Evolutionary conservation across 345 rosid genomes (phyloP), one percentile per base, ranked within the genome.

Genomic region (Triadica sebifera): DNA sequence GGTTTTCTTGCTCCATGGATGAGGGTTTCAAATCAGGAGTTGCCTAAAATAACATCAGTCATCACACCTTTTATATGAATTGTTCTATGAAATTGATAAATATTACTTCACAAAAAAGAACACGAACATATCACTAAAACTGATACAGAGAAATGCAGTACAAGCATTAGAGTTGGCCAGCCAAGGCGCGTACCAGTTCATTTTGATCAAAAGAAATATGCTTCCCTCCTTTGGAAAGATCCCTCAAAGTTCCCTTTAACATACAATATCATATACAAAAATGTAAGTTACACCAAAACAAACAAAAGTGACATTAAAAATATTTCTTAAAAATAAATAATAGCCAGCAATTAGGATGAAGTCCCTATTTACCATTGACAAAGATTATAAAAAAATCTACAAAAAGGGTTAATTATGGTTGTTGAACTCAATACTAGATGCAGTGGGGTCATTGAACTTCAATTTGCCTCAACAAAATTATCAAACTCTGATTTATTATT

Each of bases 211-310:
- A 72, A 69, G 75, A 49, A 47, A 65, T 19, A 61, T 67, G 79
- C 73, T 75, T 81, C 60, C 82, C 86, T 1, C 82, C 83, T 78
- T 78, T 87, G 50, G 78, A 70, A 76, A 87, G 86, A 79, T 83
- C 85, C 77, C 85, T 87, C 70, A 87, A 69, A 69, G 87, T 85
- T 15, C 87, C 88, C 88, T 85, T 76, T 64, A 74, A 65, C 69
- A 74, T 17, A 57, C 38, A 51, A 46, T n/a, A 12, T 52, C 46
- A 70, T 6, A n/a, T 43, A 43, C 38, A 63, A 24, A 65, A 72
- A 0, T 20, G 52, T 69, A 80, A 77, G 59, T 69, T 13, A 71
- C 56, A 73, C 62, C 8, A 43, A 64, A 62, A 69, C 15, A 51
- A 51, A 60, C 34, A 75, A 29, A 11, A 34, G 78, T 67, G 64